phyloP scores from a whole-genome alignment of 352 stramenopile genomes.

The Phytophthora agathidicida region DNA sequence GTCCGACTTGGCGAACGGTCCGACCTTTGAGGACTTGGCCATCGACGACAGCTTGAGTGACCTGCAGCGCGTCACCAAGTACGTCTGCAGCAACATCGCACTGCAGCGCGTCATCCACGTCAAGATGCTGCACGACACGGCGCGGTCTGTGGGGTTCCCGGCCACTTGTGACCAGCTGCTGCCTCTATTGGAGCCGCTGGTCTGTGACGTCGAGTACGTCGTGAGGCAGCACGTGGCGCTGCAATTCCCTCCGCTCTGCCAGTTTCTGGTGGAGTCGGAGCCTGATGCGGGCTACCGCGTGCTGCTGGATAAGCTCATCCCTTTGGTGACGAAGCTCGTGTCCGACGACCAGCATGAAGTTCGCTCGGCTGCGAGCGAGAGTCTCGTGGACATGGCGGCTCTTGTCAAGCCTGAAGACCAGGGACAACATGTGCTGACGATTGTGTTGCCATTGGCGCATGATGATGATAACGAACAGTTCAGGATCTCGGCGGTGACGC shows the following conservation, averaged over 20 bases:
- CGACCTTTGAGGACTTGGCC: conserved; percentile 98
- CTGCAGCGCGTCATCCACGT: conserved; percentile 98
- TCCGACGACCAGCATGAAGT: conserved; percentile 91
- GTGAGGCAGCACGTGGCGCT: conserved; percentile 94
- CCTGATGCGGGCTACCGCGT: conserved; percentile 68
- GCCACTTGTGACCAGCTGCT: conserved; percentile 88
- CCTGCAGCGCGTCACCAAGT: conserved; percentile 95
- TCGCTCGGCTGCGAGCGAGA: conserved; percentile 83
- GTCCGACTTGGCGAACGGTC: conserved; percentile 50
- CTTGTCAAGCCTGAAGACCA: conserved; percentile 91
- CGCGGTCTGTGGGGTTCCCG: conserved; percentile 79
- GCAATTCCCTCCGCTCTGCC: conserved; percentile 87
- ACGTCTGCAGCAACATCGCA: conserved; percentile 95
- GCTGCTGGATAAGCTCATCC: conserved; percentile 83
- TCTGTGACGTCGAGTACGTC: conserved; percentile 93
- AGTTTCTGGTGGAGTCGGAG: conserved; percentile 61
- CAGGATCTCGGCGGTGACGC: conserved; percentile 91
- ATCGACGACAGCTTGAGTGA: conserved; percentile 98
- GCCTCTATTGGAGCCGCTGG: conserved; percentile 88
- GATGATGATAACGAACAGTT: conserved; percentile 93
- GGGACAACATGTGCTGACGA: conserved; percentile 90
- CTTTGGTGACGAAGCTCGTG: conserved; percentile 72
- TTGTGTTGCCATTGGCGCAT: conserved; percentile 92
- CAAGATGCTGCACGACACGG: conserved; percentile 94
- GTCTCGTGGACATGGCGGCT: conserved; percentile 85